Base-by-base conservation (phyloP, 202 grass and related monocot genomes). In the Elaeis oleifera region DNA sequence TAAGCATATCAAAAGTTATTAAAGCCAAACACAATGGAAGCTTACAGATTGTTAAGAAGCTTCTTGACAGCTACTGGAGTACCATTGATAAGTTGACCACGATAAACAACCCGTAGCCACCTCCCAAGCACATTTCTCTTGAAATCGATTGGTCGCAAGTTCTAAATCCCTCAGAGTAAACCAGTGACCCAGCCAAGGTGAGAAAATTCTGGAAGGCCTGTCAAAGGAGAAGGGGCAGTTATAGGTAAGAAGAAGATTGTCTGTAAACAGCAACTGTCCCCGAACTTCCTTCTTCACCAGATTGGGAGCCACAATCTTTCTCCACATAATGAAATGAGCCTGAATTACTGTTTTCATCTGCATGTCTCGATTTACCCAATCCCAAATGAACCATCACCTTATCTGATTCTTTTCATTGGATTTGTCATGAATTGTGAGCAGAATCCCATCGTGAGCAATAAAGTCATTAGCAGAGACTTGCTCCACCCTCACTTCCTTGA, bases 251-350 rank as follows among this genome's bases (percentile, higher is more conserved):
- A 11, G 71, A 86, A 76, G 56, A 66, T 65, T 83, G 80, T 58
- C 83, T 73, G 67, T 77, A 83, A n/a, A 50, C 22, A 27, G 70
- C 50, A 63, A 63, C 58, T 67, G 67, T 78, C 59, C 77, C 83
- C 18, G 83, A 86, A 26, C 83, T 78, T 15, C 77, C 83, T 78
- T 90, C 88, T 58, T 90, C 88, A 32, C 80, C 83, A 66, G 83
- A 90, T 66, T 86, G 83, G 71, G 79, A 84, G 18, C 88, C 74
- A 24, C 58, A 59, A 73, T 73, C 70, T 73, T 73, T 73, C 23
- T 73, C 83, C 22, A 80, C 71, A 53, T 84, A 90, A 78, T 69
- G 88, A 62, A 90, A 90, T 11, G 88, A 90, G 16, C 83, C 88
- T 1, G 88, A 90, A 58, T 90, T 74, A 75, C 80, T 90, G 18